A percentile compares a stretch with the other conserved stretches of the same genome.
Evolutionary conservation across 257 asterid species (phyloP).

Genomic region (Nicotiana attenuata): DNA sequence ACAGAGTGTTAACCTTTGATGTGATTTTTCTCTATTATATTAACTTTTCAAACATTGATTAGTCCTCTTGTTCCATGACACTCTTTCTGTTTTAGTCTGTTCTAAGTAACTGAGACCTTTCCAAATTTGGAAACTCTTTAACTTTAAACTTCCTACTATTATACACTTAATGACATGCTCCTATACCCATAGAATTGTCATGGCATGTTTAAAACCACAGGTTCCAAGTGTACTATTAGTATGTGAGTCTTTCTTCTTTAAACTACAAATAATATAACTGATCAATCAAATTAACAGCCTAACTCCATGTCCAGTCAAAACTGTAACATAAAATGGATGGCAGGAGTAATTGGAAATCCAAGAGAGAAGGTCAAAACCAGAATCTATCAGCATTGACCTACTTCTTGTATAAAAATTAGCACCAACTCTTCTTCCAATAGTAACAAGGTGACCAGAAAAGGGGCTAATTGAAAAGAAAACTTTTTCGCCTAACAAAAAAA

Average conservation of each 20-base stretch:
- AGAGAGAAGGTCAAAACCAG: background rate
- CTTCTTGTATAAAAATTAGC: background rate
- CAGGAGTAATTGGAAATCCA: background rate
- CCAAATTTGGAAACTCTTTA: too few relatives aligned
- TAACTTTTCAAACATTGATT: too few relatives aligned
- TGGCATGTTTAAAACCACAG: background rate
- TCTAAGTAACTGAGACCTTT: too few relatives aligned
- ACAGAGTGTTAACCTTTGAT: too few relatives aligned
- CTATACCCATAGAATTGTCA: too few relatives aligned
- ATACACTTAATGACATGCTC: too few relatives aligned
- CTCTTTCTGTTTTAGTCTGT: too few relatives aligned
- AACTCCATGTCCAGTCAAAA: background rate
- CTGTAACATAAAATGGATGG: background rate
- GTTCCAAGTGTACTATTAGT: background rate
- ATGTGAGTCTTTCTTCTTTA: background rate
- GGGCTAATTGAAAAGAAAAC: background rate
- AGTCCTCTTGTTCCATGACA: too few relatives aligned
- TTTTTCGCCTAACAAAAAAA: background rate
- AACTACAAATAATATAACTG: background rate
- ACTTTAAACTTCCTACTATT: too few relatives aligned
- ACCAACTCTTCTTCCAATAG: background rate
- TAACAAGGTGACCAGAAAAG: constrained; percentile 8
- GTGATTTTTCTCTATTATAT: too few relatives aligned
- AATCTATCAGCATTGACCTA: background rate
- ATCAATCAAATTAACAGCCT: constrained; percentile 1